Base-by-base conservation (phyloP, 2,329 filamentous ascomycete genomes). In the Didymosphaeria variabile region DNA sequence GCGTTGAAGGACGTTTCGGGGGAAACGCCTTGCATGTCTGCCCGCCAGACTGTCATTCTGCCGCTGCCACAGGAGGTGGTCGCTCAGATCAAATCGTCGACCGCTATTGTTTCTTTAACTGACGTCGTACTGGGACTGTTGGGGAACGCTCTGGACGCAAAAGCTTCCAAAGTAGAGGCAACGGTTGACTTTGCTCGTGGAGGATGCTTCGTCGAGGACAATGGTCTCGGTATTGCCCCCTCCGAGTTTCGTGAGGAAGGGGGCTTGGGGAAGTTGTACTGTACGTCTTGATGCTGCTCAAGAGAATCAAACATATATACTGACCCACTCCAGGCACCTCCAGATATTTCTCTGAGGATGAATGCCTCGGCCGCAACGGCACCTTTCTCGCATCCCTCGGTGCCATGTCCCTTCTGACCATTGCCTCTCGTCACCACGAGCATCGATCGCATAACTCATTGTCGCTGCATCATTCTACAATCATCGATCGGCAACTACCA, bases 111-210 rank as follows among this genome's bases (percentile, higher is more conserved):
- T 1, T 90, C 88, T 47, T 82, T 98, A 34, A 90, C 90, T 68
- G 86, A 81, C 29, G 93, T 91, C 5, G 81, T 92, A 15, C 82
- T 88, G 58, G 91, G 91, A 49, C 84, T 98, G 10, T 69, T 96
- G 29, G 88, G 90, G 75, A 99, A 99, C 76, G 88, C 93, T 0
- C 83, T 99, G 13, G 95, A 99, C 81, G 92, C 93, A 4, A 81
- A 82, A 49, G 90, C 94, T 17, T 85, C 83, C 36, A 90, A 85
- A 58, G 80, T 97, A 63, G 86, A 86, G 56, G 82, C 97, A 57
- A 85, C 84, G 0, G 82, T 97, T 23, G 91, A 97, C 78, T 93
- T 92, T 73, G 77, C 79, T 56, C 88, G 90, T 26, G 94, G 93
- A 5, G 88, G 86, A 67, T 97, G 94, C 77, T 83, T 85, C 0